Percentiles rank a stretch among this genome's conserved stretches.
phyloP scores from a whole-genome alignment of 768 basidiomycete species.

The Hirschioporus abietinus region DNA sequence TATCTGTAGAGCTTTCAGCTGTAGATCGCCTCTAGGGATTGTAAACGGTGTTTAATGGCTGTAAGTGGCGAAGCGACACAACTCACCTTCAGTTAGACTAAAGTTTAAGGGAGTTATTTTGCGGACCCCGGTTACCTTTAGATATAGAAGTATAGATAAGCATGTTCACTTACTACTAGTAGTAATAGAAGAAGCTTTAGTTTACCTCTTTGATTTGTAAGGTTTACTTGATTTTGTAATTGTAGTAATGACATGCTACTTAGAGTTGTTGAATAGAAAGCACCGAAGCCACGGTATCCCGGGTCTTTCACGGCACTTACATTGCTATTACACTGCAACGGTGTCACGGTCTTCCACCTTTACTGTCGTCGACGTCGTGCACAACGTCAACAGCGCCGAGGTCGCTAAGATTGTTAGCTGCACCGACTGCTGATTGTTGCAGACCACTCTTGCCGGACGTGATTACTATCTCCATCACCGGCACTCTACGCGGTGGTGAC shows the following conservation, averaged over 20 bases:
- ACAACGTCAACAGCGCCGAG: neutral
- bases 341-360: too few species aligned
- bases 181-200: too few species aligned
- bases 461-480: neutral
- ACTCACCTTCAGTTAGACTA: too few species aligned
- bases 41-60: too few species aligned
- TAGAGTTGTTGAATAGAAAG: neutral
- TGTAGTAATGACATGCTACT: neutral
- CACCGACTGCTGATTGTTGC: neutral
- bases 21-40: neutral
- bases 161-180: too few species aligned
- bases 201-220: too few species aligned
- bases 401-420: neutral
- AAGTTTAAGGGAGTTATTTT: too few species aligned
- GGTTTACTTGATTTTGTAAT: too few species aligned
- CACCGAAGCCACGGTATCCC: neutral
- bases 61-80: too few species aligned
- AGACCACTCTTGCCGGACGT: neutral
- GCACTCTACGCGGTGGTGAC: too few species aligned
- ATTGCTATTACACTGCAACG: neutral
- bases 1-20: neutral
- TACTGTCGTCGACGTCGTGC: neutral
- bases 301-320: neutral
- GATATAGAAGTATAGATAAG: too few species aligned
- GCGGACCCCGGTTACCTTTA: too few species aligned